Evolutionary conservation across 2,329 filamentous ascomycete genomes (phyloP).

Genomic region (Zasmidium cellare): DNA sequence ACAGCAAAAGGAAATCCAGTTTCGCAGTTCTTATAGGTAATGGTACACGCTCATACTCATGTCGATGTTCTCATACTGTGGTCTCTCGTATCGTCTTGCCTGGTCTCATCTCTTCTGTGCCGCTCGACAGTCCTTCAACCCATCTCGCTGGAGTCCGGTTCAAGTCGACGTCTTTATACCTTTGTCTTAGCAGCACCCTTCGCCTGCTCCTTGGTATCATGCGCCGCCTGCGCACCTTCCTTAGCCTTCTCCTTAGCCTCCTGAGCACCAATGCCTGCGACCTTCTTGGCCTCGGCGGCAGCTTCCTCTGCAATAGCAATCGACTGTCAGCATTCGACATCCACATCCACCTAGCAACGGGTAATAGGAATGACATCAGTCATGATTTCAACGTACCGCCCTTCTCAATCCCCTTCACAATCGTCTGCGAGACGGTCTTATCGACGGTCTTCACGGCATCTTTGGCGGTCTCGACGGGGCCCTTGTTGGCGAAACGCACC

Average conservation of each 20-base stretch:
- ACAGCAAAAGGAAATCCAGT: no score
- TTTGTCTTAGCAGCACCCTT: conserved; percentile 19
- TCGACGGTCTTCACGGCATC: conserved; percentile 61
- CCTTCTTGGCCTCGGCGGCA: conserved; percentile 46
- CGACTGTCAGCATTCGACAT: neutral
- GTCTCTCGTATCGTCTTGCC: neutral
- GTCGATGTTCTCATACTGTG: neutral
- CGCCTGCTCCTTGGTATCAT: conserved; percentile 29
- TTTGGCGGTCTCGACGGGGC: conserved; percentile 56
- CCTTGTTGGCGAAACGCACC: conserved; percentile 46
- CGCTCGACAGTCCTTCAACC: neutral
- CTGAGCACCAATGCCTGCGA: conserved; percentile 27
- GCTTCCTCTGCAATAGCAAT: conserved; percentile 49
- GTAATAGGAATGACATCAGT: no score
- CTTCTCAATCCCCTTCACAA: conserved; percentile 63
- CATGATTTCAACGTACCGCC: conserved; percentile 64
- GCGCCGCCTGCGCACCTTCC: conserved; percentile 44
- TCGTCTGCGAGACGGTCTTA: conserved; percentile 54
- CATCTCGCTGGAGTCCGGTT: no score
- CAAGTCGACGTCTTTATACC: neutral
- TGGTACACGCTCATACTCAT: neutral
- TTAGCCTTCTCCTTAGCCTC: conserved; percentile 45
- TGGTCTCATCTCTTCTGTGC: no score
- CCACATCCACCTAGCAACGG: no score
- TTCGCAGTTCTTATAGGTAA: neutral